Percentiles rank a stretch among this genome's conserved stretches.
Conservation (phyloP, 1,284 basidiomycete genomes). For the Rhodotorula glutinis region DNA sequence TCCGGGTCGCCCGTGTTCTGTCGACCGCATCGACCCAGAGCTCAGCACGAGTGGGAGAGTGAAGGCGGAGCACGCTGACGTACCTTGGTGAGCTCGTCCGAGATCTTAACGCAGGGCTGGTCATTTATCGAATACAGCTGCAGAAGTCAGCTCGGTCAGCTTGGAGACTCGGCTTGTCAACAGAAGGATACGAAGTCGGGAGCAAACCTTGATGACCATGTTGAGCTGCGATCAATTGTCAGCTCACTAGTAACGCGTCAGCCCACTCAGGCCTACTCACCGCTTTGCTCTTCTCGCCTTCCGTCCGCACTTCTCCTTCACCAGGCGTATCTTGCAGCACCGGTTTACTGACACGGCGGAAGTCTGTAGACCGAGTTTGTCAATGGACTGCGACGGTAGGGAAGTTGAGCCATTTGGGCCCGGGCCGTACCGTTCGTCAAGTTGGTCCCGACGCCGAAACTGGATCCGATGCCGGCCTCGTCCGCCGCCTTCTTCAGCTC, state of each 20-base stretch:
- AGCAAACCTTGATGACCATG: conserved; percentile 56
- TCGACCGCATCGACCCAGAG: not conserved
- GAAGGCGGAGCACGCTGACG: not conserved
- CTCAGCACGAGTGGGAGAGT: too few relatives aligned
- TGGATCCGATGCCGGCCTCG: conserved; percentile 68
- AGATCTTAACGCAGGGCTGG: conserved; percentile 80
- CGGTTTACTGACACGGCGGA: conserved; percentile 20
- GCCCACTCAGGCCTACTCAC: not conserved
- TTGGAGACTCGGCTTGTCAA: too few relatives aligned
- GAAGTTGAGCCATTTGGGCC: too few relatives aligned
- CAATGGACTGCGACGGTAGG: too few relatives aligned
- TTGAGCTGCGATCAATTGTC: conserved; percentile 56
- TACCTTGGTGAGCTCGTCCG: conserved; percentile 84
- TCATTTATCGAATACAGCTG: conserved; percentile 74
- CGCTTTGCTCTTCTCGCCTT: conserved; percentile 26
- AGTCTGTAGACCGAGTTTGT: too few relatives aligned
- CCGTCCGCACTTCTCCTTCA: conserved; percentile 10
- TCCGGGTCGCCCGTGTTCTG: conserved; percentile 49
- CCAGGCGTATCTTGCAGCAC: conserved; percentile 20
- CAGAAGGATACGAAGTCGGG: conserved; percentile 45
- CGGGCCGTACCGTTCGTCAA: conserved; percentile 66
- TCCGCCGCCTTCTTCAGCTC: conserved; percentile 67
- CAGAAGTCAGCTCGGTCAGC: conserved; percentile 26
- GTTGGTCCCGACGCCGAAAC: conserved; percentile 87
- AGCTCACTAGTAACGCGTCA: too few relatives aligned